phyloP scores from a whole-genome alignment of 1,139 yeast genomes.

The Hemisphaericaspora xylofermentans region DNA sequence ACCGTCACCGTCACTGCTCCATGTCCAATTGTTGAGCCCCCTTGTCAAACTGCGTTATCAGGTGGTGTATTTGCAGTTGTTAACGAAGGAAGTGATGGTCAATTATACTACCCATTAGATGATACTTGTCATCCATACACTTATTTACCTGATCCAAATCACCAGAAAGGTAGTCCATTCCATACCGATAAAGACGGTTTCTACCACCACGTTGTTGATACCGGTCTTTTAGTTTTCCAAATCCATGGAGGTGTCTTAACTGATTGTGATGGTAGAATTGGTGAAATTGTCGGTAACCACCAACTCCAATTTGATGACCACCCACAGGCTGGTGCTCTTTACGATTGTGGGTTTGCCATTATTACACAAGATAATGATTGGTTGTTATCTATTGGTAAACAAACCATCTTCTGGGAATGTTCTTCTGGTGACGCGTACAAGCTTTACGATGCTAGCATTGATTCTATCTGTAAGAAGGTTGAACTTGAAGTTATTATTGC shows the following conservation, averaged over 20 bases:
- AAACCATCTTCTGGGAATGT: constrained; percentile 31
- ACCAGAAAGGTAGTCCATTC: background rate
- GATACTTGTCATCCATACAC: background rate
- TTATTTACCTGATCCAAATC: background rate
- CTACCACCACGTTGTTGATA: constrained; percentile 21
- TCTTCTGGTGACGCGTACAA: constrained; percentile 45
- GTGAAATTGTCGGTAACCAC: constrained; percentile 45
- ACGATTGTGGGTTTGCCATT: constrained; percentile 17
- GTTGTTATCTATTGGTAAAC: constrained; percentile 11
- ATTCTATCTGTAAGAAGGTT: constrained; percentile 37
- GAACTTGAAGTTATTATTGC: constrained; percentile 41
- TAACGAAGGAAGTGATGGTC: constrained; percentile 2
- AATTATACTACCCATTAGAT: constrained; percentile 3
- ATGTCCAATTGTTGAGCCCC: constrained; percentile 2
- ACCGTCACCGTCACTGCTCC: constrained; percentile 1
- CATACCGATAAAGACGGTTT: constrained; percentile 1
- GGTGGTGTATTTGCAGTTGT: constrained; percentile 2
- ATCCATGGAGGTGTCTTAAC: constrained; percentile 30
- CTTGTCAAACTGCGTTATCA: constrained; percentile 9
- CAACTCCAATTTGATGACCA: constrained; percentile 49
- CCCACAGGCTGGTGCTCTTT: constrained; percentile 20
- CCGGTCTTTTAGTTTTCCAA: constrained; percentile 28
- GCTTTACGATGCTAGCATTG: constrained; percentile 41
- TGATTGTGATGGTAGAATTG: constrained; percentile 37
- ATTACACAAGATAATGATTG: constrained; percentile 22